Conservation (phyloP, 2,329 filamentous ascomycete species). For the Elsinoe arachidis region DNA sequence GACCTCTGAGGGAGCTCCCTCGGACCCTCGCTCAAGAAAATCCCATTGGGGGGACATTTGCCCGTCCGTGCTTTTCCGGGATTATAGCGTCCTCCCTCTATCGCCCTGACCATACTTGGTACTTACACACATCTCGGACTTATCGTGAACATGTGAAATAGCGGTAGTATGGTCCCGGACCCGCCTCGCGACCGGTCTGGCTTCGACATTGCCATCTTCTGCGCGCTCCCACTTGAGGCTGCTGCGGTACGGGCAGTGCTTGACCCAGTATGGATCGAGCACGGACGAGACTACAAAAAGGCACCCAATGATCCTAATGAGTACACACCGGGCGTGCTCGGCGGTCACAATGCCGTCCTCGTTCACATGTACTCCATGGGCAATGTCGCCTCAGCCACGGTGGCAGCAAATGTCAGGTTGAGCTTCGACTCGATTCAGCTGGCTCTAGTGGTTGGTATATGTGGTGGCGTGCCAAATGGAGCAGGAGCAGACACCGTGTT, state of each 20-base stretch:
- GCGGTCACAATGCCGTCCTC: constrained; percentile 18
- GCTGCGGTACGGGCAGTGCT: constrained; percentile 18
- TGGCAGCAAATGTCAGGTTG: constrained; percentile 12
- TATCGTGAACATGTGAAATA: not conserved
- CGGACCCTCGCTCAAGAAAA: constrained; percentile 7
- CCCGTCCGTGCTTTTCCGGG: not conserved
- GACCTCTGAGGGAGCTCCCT: too few relatives aligned
- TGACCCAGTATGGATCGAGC: constrained; percentile 13
- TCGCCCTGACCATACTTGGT: not conserved
- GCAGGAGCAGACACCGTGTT: constrained; percentile 5
- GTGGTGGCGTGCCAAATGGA: constrained; percentile 17
- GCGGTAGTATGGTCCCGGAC: not conserved
- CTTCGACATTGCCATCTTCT: constrained; percentile 18
- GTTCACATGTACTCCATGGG: constrained; percentile 17
- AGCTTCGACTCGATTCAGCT: constrained; percentile 20
- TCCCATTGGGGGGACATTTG: not conserved
- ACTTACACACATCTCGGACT: not conserved
- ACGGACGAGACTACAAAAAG: not conserved
- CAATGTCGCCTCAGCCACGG: constrained; percentile 14
- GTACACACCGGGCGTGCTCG: constrained; percentile 20
- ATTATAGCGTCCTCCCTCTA: not conserved
- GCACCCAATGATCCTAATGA: constrained; percentile 17
- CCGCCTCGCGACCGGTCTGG: not conserved
- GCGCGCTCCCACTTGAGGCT: constrained; percentile 17
- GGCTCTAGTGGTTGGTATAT: constrained; percentile 20